phyloP scores from a whole-genome alignment of 1,139 yeast species.

The Kodamaea arcana region DNA sequence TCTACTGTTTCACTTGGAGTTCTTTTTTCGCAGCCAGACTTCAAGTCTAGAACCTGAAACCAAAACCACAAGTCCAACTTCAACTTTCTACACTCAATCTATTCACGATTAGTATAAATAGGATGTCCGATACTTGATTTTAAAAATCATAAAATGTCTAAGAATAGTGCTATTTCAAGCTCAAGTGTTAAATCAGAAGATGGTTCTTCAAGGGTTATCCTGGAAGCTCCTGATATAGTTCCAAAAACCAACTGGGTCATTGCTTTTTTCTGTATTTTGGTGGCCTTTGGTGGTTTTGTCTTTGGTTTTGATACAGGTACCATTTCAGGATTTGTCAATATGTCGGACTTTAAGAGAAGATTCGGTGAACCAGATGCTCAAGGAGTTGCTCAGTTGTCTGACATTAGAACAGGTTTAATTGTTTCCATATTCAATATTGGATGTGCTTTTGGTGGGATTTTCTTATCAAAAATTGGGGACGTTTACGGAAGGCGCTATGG shows the following conservation, averaged over 20 bases:
- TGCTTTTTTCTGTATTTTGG: slow-evolving; percentile 7
- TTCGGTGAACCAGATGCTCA: slow-evolving; percentile 40
- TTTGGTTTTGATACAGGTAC: slow-evolving; percentile 78
- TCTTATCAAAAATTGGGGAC: slow-evolving; percentile 54
- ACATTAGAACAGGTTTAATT: slow-evolving; percentile 50
- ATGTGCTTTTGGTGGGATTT: slow-evolving; percentile 67
- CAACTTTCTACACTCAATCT: no score
- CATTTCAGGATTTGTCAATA: slow-evolving; percentile 62
- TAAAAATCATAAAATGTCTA: no score
- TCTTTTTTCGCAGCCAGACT: no score
- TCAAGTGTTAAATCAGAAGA: not conserved
- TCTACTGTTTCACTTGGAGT: no score
- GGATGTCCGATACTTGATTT: no score
- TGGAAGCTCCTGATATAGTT: not conserved
- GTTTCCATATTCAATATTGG: slow-evolving; percentile 67
- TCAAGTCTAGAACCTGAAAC: no score
- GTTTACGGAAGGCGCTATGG: slow-evolving; percentile 50
- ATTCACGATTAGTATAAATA: no score
- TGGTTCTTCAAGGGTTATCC: not conserved
- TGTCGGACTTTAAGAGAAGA: slow-evolving; percentile 45
- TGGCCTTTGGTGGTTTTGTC: slow-evolving; percentile 64
- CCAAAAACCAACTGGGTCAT: not conserved
- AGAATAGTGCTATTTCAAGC: not conserved
- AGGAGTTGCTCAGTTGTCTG: slow-evolving; percentile 32
- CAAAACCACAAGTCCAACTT: no score